Conservation (phyloP, 345 rosid genomes). For the Populus ilicifolia region DNA sequence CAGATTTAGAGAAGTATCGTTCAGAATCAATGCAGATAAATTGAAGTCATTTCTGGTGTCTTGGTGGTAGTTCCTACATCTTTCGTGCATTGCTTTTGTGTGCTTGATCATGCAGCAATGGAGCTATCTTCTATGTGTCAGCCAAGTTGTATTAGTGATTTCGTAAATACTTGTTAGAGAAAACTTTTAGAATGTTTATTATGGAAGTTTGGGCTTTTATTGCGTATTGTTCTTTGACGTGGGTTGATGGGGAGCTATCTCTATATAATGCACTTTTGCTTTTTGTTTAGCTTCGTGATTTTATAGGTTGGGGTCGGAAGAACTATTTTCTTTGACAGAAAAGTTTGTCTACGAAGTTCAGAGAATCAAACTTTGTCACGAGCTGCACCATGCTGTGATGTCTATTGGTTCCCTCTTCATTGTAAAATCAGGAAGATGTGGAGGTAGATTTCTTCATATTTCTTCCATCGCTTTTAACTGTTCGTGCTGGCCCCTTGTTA, state of each 20-base stretch:
- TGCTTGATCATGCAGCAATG: conserved; percentile 11
- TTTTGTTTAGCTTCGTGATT: conserved; percentile 28
- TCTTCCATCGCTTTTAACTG: neutral
- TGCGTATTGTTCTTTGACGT: conserved; percentile 30
- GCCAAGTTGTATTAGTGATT: conserved; percentile 27
- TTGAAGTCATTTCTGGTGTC: conserved; percentile 22
- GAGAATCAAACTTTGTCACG: conserved; percentile 24
- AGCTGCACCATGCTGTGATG: conserved; percentile 26
- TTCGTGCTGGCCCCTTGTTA: neutral
- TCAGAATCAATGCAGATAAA: conserved; percentile 75
- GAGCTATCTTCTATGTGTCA: conserved; percentile 32
- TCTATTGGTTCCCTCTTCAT: conserved; percentile 33
- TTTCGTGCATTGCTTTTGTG: neutral
- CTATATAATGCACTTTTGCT: conserved; percentile 22
- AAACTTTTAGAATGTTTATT: conserved; percentile 31
- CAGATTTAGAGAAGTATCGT: conserved; percentile 88
- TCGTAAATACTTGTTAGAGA: conserved; percentile 20
- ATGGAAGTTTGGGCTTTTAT: conserved; percentile 38
- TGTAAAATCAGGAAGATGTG: conserved; percentile 23
- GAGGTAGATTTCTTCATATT: conserved; percentile 36
- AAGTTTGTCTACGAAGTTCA: conserved; percentile 23
- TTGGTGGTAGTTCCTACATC: conserved; percentile 3
- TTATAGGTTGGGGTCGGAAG: conserved; percentile 23
- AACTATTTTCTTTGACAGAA: conserved; percentile 16
- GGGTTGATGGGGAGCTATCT: conserved; percentile 39